Base-by-base conservation (phyloP, 2,329 filamentous ascomycete species). In the Epichloe bromicola region DNA sequence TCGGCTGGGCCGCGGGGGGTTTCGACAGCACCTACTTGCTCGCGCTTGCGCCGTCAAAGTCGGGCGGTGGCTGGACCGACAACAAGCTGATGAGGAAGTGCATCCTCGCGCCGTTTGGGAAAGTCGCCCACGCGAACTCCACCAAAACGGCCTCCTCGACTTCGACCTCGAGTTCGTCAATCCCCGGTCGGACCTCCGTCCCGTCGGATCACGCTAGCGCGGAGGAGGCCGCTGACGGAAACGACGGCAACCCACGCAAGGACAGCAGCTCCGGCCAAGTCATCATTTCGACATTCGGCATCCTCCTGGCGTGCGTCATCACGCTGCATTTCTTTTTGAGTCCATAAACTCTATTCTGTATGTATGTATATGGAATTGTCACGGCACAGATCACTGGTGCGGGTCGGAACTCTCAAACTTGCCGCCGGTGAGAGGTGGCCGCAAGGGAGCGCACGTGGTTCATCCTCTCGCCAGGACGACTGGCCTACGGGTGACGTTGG, bases 1-100 rank as follows among this genome's bases (percentile, higher is more conserved):
- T 74, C 10, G 70, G 60, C 48, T 74, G 73, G 71, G 70, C 63
- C 8, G 72, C 72, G 7, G 71, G 72, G 8, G 69, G 67, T 55
- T 73, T 74, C 56, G 62, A 65, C 50, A 56, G 59, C 5, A 62
- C 63, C 3, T 74, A 74, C 52, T 55, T 73, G 39, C 57, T 74
- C 44, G 69, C 65, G 34, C 58, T 74, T n/a, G 72, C 71, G 23
- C 72, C 72, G 1, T 39, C 52, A 0, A 57, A 57, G 36, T 49
- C 55, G 5, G 51, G 55, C 3, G 58, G 60, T 37, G 50, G 50
- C 3, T 67, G 61, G 49, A 55, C 50, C 41, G 68, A 74, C 56
- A 71, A 66, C 54, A 54, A 66, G n/a, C 57, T 74, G 33, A 67
- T 72, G 67, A 64, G 64, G 43, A 55, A 70, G 54, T 74, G 71